Conservation (phyloP, 148 eudicot species). For the Rhododendron ovatum region DNA sequence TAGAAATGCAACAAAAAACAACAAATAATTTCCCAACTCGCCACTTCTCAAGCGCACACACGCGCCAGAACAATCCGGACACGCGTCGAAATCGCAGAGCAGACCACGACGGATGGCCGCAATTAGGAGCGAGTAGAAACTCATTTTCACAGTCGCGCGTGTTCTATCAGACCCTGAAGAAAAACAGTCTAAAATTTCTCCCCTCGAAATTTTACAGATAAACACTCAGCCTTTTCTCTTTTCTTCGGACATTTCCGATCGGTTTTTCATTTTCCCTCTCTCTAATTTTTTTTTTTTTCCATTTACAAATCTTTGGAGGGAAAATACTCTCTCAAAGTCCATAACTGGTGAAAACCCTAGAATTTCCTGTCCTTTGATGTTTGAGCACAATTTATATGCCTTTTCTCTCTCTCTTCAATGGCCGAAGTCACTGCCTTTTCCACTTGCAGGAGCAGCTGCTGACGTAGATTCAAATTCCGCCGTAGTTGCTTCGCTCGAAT, state of each 20-base stretch:
- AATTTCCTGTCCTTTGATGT: not conserved
- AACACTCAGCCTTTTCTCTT: not conserved
- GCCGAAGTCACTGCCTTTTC: not conserved
- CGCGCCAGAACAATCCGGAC: not conserved
- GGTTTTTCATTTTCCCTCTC: slow-evolving; percentile 14
- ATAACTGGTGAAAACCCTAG: slow-evolving; percentile 9
- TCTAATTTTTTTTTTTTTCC: too few species aligned
- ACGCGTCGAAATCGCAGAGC: not conserved
- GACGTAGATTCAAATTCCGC: not conserved
- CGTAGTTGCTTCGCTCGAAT: not conserved
- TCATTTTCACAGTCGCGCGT: not conserved
- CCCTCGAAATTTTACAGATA: not conserved
- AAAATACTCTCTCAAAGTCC: slow-evolving; percentile 1
- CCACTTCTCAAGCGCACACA: not conserved
- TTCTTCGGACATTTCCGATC: not conserved
- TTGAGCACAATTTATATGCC: not conserved
- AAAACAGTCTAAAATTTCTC: not conserved
- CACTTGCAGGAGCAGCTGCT: slow-evolving; percentile 3
- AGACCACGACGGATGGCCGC: not conserved
- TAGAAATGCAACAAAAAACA: too few species aligned
- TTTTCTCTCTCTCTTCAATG: not conserved
- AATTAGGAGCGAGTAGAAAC: not conserved
- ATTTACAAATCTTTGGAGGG: slow-evolving; percentile 13
- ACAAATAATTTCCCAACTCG: not conserved
- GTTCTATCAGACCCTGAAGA: not conserved